Evolutionary conservation across 2,329 filamentous ascomycete species (phyloP).

Genomic region (Penicillium sp.): DNA sequence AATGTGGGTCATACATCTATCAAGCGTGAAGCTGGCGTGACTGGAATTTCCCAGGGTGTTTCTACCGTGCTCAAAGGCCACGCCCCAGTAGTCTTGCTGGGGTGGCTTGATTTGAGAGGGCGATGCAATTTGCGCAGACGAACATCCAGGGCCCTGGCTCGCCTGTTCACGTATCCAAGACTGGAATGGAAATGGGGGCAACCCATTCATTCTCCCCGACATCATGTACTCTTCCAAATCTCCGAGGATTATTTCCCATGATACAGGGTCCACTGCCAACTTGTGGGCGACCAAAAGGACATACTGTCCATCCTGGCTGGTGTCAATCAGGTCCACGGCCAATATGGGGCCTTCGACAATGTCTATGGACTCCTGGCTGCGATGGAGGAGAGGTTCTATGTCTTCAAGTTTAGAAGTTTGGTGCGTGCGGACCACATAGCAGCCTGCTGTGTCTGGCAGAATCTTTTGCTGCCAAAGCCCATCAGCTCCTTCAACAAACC

Average conservation of each 20-base stretch:
- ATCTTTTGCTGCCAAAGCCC: neutral
- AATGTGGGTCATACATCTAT: conserved; percentile 15
- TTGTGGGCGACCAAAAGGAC: conserved; percentile 6
- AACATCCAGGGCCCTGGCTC: conserved; percentile 41
- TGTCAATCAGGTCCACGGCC: neutral
- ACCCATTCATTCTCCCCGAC: conserved; percentile 47
- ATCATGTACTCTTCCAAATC: conserved; percentile 25
- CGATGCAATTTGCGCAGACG: neutral
- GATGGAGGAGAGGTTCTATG: neutral
- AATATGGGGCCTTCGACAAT: neutral
- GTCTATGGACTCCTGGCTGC: neutral
- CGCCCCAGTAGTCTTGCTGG: neutral
- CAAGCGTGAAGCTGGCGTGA: conserved; percentile 15
- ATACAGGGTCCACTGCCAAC: conserved; percentile 16
- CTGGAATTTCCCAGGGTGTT: neutral
- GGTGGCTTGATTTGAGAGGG: neutral
- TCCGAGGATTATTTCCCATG: conserved; percentile 14
- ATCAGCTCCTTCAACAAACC: neutral
- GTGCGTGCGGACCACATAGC: neutral
- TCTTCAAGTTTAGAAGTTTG: neutral
- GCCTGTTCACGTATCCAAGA: conserved; percentile 37
- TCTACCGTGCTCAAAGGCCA: neutral
- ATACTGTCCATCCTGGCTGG: neutral
- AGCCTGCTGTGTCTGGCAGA: neutral
- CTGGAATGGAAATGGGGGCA: conserved; percentile 56